Conservation (phyloP, 768 basidiomycete genomes). For the Grammothele lineata region DNA sequence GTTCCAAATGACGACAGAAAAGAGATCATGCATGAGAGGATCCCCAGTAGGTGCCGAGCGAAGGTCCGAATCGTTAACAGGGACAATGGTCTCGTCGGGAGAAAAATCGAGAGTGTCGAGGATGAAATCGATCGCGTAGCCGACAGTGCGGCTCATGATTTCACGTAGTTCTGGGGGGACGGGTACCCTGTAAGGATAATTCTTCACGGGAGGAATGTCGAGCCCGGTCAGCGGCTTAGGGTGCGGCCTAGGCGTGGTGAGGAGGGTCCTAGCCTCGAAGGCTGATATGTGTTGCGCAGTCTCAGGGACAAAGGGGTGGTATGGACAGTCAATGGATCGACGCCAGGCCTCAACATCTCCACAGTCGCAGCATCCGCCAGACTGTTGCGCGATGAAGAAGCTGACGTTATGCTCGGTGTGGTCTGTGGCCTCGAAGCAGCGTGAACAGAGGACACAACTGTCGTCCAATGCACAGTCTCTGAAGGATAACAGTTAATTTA, state of each 20-base stretch:
- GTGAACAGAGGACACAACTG: constrained; percentile 84
- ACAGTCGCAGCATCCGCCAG: constrained; percentile 93
- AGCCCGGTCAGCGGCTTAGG: constrained; percentile 38
- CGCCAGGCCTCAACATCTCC: constrained; percentile 91
- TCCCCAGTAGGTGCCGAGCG: constrained; percentile 73
- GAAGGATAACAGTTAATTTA: background rate
- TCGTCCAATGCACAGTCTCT: constrained; percentile 92
- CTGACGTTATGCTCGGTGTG: constrained; percentile 88
- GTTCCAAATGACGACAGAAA: constrained; percentile 87
- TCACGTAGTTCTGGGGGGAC: constrained; percentile 67
- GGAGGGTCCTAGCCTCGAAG: constrained; percentile 21
- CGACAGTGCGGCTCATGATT: constrained; percentile 70
- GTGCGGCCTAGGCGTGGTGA: constrained; percentile 29
- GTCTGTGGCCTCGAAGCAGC: constrained; percentile 86
- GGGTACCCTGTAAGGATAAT: constrained; percentile 52
- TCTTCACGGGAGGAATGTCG: constrained; percentile 55
- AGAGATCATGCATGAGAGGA: constrained; percentile 75
- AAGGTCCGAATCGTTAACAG: constrained; percentile 62
- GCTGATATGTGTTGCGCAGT: constrained; percentile 27
- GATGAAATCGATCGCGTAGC: constrained; percentile 76
- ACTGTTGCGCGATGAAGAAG: constrained; percentile 90
- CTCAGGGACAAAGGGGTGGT: constrained; percentile 56
- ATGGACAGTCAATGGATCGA: constrained; percentile 58
- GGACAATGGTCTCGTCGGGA: constrained; percentile 72
- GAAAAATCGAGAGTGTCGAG: constrained; percentile 80